These are phyloP conservation scores for Penicillium soppii DNA, from an alignment of 495 filamentous ascomycete genomes.

Conservation along the genomic window DNA sequence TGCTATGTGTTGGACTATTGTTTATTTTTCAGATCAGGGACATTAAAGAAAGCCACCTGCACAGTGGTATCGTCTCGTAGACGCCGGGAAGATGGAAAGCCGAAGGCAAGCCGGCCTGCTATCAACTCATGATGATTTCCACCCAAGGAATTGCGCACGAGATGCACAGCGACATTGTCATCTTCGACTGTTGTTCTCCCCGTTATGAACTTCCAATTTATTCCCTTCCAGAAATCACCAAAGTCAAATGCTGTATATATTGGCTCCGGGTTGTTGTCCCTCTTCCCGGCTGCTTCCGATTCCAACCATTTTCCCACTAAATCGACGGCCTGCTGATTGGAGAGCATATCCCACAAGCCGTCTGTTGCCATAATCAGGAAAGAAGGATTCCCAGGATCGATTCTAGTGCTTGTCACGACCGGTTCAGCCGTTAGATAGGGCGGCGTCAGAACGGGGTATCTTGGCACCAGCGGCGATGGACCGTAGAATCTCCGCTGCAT, in stretches of 20 bases:
- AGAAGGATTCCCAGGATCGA: conserved; percentile 44
- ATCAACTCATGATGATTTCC: conserved; percentile 58
- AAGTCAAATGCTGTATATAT: conserved; percentile 26
- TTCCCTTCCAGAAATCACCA: conserved; percentile 21
- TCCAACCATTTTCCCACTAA: conserved; percentile 57
- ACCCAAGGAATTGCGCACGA: conserved; percentile 61
- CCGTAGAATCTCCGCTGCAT: conserved; percentile 48
- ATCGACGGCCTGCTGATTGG: conserved; percentile 57
- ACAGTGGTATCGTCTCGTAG: conserved; percentile 61
- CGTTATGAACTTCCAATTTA: conserved; percentile 26
- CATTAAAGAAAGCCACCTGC: conserved; percentile 60
- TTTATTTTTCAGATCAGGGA: conserved; percentile 1
- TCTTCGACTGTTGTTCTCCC: conserved; percentile 52
- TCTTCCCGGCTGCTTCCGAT: conserved; percentile 11
- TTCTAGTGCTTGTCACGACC: conserved; percentile 53
- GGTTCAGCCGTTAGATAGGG: conserved; percentile 69
- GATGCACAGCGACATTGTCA: conserved; percentile 61
- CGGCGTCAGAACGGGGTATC: conserved; percentile 45
- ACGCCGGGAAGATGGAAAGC: conserved; percentile 46
- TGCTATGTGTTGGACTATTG: no score
- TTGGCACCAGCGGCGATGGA: conserved; percentile 37
- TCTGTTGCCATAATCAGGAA: conserved; percentile 67
- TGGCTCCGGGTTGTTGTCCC: conserved; percentile 15
- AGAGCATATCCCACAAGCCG: conserved; percentile 63
- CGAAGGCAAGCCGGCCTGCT: conserved; percentile 48